phyloP scores from a whole-genome alignment of 345 rosid species.

The Dovyalis caffra region DNA sequence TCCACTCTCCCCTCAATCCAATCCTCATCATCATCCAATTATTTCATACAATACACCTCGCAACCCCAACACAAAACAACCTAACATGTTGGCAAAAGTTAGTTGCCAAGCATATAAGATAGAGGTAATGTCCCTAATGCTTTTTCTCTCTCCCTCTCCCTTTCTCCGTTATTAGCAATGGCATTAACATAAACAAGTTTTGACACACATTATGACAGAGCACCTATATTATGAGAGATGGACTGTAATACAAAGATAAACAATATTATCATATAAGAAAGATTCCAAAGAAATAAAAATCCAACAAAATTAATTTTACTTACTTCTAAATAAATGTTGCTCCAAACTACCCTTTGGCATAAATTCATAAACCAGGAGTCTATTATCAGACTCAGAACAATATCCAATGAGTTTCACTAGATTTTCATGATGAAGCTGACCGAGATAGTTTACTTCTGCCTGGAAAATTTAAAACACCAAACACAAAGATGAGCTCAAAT shows the following conservation, averaged over 20 bases:
- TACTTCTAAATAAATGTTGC: conserved; percentile 87
- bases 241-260: neutral
- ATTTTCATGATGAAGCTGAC: conserved; percentile 72
- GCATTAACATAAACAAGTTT: neutral
- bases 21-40: neutral
- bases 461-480: conserved; percentile 18
- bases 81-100: neutral
- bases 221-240: neutral
- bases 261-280: conserved; percentile 4
- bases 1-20: neutral
- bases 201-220: neutral
- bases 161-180: neutral
- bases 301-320: conserved; percentile 16
- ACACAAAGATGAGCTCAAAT: conserved; percentile 4
- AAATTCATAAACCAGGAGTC: conserved; percentile 78
- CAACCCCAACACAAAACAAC: neutral
- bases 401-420: conserved; percentile 85
- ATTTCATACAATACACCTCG: neutral
- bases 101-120: neutral
- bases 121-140: neutral
- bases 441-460: conserved; percentile 83
- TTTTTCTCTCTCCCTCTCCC: neutral
- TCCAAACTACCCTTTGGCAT: conserved; percentile 92
- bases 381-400: conserved; percentile 61
- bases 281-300: neutral